Base-by-base conservation (phyloP, 2,329 filamentous ascomycete genomes). In the Nemania sp. region DNA sequence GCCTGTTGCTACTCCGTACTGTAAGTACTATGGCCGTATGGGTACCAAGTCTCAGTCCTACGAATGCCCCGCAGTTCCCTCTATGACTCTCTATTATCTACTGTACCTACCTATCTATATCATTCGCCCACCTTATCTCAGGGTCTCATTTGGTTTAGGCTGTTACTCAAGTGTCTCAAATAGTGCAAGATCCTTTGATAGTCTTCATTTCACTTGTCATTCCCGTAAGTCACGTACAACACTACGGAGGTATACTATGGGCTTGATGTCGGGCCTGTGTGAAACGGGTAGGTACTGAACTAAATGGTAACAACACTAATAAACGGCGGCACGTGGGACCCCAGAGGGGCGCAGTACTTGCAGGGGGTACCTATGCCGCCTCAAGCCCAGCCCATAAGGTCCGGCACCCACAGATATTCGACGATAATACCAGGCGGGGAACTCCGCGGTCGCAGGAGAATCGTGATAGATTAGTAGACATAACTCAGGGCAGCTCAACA, bases 161-260 rank as follows among this genome's bases (percentile, higher is more conserved):
- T 28, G n/a, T n/a, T n/a, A 14, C 5, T 22, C 19, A 22, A 20
- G 19, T 22, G 19, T 7, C 22, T 39, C 5, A 11, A 39, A 14
- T 41, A 56, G 53, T 46, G 45, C 23, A 28, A 36, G 44, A 33
- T 41, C 40, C 36, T 36, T 42, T 49, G 39, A 34, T 45, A 49
- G 45, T 39, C 28, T 28, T 51, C 33, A 44, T 52, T 23, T 56
- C 12, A 52, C 48, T 52, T 56, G 48, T 56, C 49, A 44, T 47
- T 52, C 39, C 48, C 44, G 53, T 20, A 44, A 20, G 37, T 12
- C 43, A 34, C 28, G 3, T 14, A 12, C 28, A 31, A 9, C n/a
- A n/a, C n/a, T n/a, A n/a, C n/a, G n/a, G n/a, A n/a, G n/a, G n/a
- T n/a, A n/a, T n/a, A n/a, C n/a, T n/a, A n/a, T n/a, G n/a, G n/a